These are phyloP conservation scores for Cyberlindnera saturnus DNA, from an alignment of 805 yeast genomes.

Conservation along the genomic window DNA sequence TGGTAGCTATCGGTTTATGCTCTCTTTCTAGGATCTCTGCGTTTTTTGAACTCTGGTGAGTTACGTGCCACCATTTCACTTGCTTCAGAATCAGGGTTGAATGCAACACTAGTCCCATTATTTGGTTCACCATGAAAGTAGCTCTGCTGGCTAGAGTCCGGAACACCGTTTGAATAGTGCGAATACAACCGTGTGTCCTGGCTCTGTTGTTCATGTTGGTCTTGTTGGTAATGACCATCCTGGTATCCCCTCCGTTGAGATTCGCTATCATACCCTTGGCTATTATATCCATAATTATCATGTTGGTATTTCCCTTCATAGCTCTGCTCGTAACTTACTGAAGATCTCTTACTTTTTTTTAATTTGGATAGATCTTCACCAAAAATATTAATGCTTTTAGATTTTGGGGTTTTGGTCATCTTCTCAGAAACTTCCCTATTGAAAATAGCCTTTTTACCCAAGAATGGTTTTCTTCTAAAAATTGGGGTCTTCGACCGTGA, in stretches of 20 bases:
- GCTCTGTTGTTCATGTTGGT: neutral
- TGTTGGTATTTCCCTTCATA: too few relatives aligned
- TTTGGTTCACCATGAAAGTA: too few relatives aligned
- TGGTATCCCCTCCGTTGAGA: too few relatives aligned
- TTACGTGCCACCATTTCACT: too few relatives aligned
- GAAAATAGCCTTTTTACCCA: too few relatives aligned
- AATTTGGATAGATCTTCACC: conserved; percentile 1
- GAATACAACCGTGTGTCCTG: conserved; percentile 2
- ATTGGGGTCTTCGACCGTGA: neutral
- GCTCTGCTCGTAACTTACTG: neutral
- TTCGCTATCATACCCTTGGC: too few relatives aligned
- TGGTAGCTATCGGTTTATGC: too few relatives aligned
- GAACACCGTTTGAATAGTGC: neutral
- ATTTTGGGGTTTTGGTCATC: neutral
- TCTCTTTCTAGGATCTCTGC: neutral
- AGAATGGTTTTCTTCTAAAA: neutral
- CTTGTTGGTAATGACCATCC: neutral
- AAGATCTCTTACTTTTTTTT: conserved; percentile 4
- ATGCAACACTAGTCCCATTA: too few relatives aligned
- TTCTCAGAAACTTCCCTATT: neutral
- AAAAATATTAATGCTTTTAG: neutral
- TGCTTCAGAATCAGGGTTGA: too few relatives aligned
- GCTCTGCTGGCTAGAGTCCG: too few relatives aligned
- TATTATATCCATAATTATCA: too few relatives aligned
- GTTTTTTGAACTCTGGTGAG: too few relatives aligned